A percentile compares a stretch with the other conserved stretches of the same genome.
These are phyloP conservation scores for Candida orba DNA, from an alignment of 805 yeast species.

Conservation along the genomic window DNA sequence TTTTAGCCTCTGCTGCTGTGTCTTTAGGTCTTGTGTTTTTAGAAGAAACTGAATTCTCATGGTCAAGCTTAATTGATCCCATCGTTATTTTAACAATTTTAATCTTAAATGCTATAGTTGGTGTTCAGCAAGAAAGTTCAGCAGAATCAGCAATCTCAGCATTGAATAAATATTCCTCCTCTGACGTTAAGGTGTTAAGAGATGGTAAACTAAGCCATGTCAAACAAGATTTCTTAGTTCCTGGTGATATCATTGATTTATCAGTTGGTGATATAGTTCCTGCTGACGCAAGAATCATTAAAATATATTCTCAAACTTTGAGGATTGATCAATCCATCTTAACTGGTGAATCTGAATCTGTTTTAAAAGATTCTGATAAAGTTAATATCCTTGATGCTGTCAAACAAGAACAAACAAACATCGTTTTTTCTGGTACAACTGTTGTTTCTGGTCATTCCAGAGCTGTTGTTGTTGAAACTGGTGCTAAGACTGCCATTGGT, in stretches of 20 bases:
- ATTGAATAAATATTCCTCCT: constrained; percentile 37
- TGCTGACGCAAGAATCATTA: constrained; percentile 39
- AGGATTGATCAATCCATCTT: constrained; percentile 40
- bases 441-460: constrained; percentile 36
- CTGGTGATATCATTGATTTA: constrained; percentile 39
- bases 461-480: constrained; percentile 41
- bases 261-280: constrained; percentile 37
- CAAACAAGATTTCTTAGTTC: constrained; percentile 35
- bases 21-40: constrained; percentile 27
- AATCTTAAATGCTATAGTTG: constrained; percentile 39
- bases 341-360: constrained; percentile 41
- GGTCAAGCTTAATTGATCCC: constrained; percentile 29
- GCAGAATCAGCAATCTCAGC: constrained; percentile 48
- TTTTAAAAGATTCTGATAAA: constrained; percentile 26
- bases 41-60: constrained; percentile 24
- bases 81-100: constrained; percentile 40
- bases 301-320: constrained; percentile 32
- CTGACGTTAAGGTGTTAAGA: constrained; percentile 40
- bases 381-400: constrained; percentile 28
- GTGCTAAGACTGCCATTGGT: constrained; percentile 42
- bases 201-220: constrained; percentile 34
- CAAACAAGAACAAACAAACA: constrained; percentile 31
- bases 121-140: constrained; percentile 42
- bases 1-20: constrained; percentile 27
- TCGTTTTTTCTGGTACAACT: constrained; percentile 42